Conservation (phyloP, 176 grass and related monocot species). For the sorghum (Sorghum bicolor) region DNA sequence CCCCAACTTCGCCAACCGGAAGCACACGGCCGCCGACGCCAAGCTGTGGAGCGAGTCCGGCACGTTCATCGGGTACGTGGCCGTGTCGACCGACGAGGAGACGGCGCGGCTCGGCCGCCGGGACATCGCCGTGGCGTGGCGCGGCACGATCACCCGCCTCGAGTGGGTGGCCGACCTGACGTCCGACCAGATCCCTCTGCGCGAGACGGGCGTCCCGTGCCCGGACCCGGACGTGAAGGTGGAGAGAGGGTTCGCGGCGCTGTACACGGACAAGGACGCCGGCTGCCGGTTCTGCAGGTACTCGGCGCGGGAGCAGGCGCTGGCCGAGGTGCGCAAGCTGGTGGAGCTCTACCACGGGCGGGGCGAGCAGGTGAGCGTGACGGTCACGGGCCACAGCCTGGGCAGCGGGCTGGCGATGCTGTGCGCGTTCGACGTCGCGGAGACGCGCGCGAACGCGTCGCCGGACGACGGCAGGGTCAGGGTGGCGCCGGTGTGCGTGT, state of each 20-base stretch:
- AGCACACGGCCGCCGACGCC: background rate
- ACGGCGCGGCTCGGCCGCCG: conserved; percentile 53
- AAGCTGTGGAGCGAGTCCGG: conserved; percentile 54
- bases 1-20: background rate
- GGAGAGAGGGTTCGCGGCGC: conserved; percentile 42
- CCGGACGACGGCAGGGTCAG: too few species aligned
- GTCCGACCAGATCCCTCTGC: background rate
- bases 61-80: conserved; percentile 72
- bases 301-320: conserved; percentile 64
- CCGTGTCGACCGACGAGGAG: conserved; percentile 47
- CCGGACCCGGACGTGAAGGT: conserved; percentile 45
- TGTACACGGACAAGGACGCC: conserved; percentile 55
- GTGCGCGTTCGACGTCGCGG: conserved; percentile 63
- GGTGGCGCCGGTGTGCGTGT: conserved; percentile 27
- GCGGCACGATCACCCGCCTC: conserved; percentile 56
- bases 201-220: conserved; percentile 31
- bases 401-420: conserved; percentile 59
- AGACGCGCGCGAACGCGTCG: conserved; percentile 30
- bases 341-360: conserved; percentile 25
- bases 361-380: conserved; percentile 56
- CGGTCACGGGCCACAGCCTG: conserved; percentile 61
- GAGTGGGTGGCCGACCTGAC: conserved; percentile 71
- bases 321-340: conserved; percentile 59
- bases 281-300: conserved; percentile 51
- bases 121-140: conserved; percentile 64